Percentiles rank a stretch among this genome's conserved stretches.
These are phyloP conservation scores for Drechslera avenae DNA, from an alignment of 2,329 filamentous ascomycete genomes.

Conservation along the genomic window DNA sequence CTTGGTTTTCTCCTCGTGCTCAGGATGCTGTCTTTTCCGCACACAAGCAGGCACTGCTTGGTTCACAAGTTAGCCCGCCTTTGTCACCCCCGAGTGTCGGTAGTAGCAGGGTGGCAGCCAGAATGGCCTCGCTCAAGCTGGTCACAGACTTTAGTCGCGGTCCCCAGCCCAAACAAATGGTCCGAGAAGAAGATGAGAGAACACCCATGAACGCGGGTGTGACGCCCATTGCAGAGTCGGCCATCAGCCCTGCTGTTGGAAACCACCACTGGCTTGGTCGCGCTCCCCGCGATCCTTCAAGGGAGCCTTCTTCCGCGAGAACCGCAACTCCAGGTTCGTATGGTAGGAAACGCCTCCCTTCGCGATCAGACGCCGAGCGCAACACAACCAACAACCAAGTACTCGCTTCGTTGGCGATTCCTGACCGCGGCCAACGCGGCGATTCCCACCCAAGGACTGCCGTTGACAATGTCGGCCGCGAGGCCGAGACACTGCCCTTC, in stretches of 20 bases:
- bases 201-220: slow-evolving; percentile 82
- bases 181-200: slow-evolving; percentile 65
- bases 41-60: slow-evolving; percentile 59
- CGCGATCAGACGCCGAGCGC: slow-evolving; percentile 40
- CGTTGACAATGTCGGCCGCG: slow-evolving; percentile 47
- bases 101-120: slow-evolving; percentile 65
- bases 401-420: slow-evolving; percentile 44
- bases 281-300: slow-evolving; percentile 36
- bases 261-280: slow-evolving; percentile 48
- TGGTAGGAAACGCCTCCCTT: slow-evolving; percentile 68
- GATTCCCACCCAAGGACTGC: slow-evolving; percentile 42
- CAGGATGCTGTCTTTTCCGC: slow-evolving; percentile 63
- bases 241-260: slow-evolving; percentile 67
- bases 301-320: slow-evolving; percentile 57
- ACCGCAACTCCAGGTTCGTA: slow-evolving; percentile 66
- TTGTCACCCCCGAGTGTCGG: slow-evolving; percentile 72
- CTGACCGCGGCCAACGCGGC: slow-evolving; percentile 41
- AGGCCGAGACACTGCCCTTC: slow-evolving; percentile 50
- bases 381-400: slow-evolving; percentile 40
- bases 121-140: slow-evolving; percentile 83
- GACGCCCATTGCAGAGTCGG: slow-evolving; percentile 79
- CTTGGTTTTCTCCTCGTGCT: slow-evolving; percentile 85
- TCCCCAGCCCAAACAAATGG: slow-evolving; percentile 61
- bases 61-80: slow-evolving; percentile 66
- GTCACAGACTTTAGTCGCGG: slow-evolving; percentile 79